These are phyloP conservation scores for Tricholoma bakamatsutake DNA, from an alignment of 768 basidiomycete genomes.

Conservation along the genomic window DNA sequence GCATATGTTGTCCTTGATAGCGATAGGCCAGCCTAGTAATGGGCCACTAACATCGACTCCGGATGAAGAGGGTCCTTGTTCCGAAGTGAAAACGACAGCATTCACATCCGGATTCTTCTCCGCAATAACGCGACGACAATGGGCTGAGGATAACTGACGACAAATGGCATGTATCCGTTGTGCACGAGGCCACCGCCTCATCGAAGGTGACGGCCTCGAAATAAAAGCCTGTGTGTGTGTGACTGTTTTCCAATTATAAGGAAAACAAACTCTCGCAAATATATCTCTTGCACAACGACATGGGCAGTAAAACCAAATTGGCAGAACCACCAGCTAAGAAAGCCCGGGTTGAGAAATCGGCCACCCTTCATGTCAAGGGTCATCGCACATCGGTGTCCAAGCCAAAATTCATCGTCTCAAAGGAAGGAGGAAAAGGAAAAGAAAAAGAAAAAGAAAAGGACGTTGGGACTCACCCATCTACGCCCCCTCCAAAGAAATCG, in stretches of 20 bases:
- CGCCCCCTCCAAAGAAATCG: conserved; percentile 7
- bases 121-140: conserved; percentile 26
- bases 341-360: conserved; percentile 15
- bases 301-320: background rate
- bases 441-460: conserved; percentile 1
- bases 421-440: conserved; percentile 1
- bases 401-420: background rate
- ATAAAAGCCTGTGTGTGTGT: background rate
- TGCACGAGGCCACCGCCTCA: background rate
- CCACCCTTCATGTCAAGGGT: conserved; percentile 4
- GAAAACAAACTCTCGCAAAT: background rate
- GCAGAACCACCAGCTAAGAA: conserved; percentile 21
- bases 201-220: background rate
- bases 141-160: background rate
- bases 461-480: background rate
- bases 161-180: background rate
- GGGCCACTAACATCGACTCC: conserved; percentile 8
- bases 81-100: conserved; percentile 42
- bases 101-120: conserved; percentile 42
- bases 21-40: conserved; percentile 41
- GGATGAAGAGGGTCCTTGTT: conserved; percentile 5
- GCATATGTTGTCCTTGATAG: conserved; percentile 86
- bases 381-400: background rate
- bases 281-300: background rate
- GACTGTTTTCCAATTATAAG: background rate